A percentile compares a stretch with the other conserved stretches of the same genome.
phyloP scores from a whole-genome alignment of 352 stramenopile species.

The Pythium plurisporium region DNA sequence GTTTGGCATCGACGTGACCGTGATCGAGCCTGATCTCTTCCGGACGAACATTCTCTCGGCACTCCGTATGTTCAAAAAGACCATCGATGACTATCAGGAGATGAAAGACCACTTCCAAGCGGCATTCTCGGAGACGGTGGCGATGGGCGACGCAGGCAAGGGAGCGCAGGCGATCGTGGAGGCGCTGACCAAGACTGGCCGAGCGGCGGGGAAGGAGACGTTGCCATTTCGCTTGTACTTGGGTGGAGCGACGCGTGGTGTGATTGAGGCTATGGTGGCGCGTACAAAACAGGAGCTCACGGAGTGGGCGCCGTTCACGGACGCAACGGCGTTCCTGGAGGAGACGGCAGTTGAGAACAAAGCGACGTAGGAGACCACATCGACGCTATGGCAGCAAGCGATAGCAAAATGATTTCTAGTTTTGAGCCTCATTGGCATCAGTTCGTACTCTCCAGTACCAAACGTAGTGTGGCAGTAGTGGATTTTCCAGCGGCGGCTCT shows the following conservation, averaged over 20 bases:
- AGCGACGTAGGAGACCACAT: too few relatives aligned
- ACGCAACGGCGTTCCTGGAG: constrained; percentile 1
- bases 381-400: too few relatives aligned
- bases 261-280: neutral
- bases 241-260: neutral
- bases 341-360: too few relatives aligned
- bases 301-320: constrained; percentile 1
- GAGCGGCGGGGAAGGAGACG: constrained; percentile 2
- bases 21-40: constrained; percentile 6
- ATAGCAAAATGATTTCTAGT: too few relatives aligned
- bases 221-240: constrained; percentile 6
- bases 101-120: neutral
- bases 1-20: constrained; percentile 12
- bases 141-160: constrained; percentile 10
- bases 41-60: neutral
- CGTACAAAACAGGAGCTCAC: neutral
- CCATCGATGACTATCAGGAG: constrained; percentile 7
- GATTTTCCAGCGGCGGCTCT: too few relatives aligned
- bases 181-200: constrained; percentile 17
- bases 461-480: too few relatives aligned
- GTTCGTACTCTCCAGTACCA: too few relatives aligned
- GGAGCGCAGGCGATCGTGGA: constrained; percentile 7
- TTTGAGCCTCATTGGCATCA: too few relatives aligned
- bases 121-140: constrained; percentile 1
- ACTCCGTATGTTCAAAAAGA: neutral